phyloP scores from a whole-genome alignment of 129 eudicot genomes.

The Centaurea solstitialis region DNA sequence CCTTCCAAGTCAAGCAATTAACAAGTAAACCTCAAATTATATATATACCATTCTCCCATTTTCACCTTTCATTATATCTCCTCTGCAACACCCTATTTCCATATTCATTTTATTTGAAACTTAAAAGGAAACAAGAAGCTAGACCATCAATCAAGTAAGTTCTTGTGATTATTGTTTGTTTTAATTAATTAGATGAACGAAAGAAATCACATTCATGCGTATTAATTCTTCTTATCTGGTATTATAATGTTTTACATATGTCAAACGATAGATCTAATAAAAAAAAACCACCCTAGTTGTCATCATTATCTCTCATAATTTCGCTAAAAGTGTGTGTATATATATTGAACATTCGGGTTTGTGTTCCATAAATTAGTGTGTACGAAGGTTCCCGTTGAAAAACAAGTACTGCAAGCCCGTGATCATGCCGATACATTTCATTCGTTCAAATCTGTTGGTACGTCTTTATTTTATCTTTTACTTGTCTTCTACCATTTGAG shows the following conservation, averaged over 20 bases:
- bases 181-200: background rate
- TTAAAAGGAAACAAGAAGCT: background rate
- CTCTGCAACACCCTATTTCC: constrained; percentile 3
- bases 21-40: constrained; percentile 29
- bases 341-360: background rate
- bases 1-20: constrained; percentile 38
- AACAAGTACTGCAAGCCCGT: constrained; percentile 8
- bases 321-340: background rate
- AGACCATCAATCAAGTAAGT: constrained; percentile 28
- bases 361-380: background rate
- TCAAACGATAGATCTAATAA: background rate
- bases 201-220: background rate
- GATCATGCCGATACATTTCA: background rate
- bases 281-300: background rate
- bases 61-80: constrained; percentile 6
- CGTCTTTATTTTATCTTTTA: background rate
- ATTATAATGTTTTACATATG: too few species aligned
- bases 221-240: background rate
- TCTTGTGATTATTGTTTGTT: background rate
- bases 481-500: background rate
- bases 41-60: background rate
- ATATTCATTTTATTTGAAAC: background rate
- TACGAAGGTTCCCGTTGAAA: constrained; percentile 1
- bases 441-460: constrained; percentile 19
- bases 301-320: background rate